Base-by-base conservation (phyloP, 768 basidiomycete genomes). In the Termitomyces sp. region DNA sequence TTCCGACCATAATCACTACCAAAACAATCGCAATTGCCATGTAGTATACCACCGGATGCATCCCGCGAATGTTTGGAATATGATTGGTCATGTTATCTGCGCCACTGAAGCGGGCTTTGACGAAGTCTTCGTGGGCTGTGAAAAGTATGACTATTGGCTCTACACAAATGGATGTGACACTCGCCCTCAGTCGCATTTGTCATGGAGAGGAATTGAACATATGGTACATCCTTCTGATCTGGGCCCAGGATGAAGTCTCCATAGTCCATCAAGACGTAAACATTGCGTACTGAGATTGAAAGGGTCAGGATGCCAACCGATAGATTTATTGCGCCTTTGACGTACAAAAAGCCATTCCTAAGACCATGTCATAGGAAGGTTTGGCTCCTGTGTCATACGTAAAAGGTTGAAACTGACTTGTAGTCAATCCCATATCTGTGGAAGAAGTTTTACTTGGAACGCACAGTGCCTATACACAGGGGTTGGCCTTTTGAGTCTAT, bases 291-390 rank as follows among this genome's bases (percentile, higher is more conserved):
- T 88, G 64, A 24, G 13, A 13, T 32, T 24, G 34, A 39, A 50
- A 37, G 27, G 9, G 27, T 37, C 26, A 40, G 51, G 10, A 52
- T 18, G 16, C 16, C 16, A n/a, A 43, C 37, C 9, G 32, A 61
- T 33, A 24, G 6, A 34, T 30, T 10, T 13, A 63, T 87, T 87
- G 46, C 84, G 81, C 6, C 55, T 87, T 85, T 87, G 7, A 76
- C 84, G 65, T 62, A 87, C 87, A 69, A 72, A 89, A 89, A 9
- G 82, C 78, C 86, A 89, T 89, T 55, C 89, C 89, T 45, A 90
- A 74, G 45, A 90, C 80, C 68, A 86, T 79, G 65, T 89, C 88
- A 60, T 78, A 89, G 30, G 69, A 75, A 30, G 79, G 74, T 53
- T 63, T 65, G 7, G 59, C 26, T 40, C 76, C 76, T 42, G 71